Percentiles rank a stretch among this genome's conserved stretches.
Conservation (phyloP, 2,329 filamentous ascomycete genomes). For the Aspergillus jensenii region DNA sequence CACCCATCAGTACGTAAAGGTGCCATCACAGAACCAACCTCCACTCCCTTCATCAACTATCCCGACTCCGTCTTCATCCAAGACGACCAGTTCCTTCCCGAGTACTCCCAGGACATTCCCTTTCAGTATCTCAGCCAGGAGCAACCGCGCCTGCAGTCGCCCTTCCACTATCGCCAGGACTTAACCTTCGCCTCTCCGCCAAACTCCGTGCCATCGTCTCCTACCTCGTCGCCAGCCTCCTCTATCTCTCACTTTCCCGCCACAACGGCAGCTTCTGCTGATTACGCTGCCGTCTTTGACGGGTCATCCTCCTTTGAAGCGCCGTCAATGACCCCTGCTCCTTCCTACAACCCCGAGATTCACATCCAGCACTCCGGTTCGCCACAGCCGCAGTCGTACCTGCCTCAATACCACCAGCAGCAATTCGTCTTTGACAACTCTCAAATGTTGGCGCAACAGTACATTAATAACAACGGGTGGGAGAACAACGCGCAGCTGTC, state of each 20-base stretch:
- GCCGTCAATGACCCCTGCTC: conserved; percentile 41
- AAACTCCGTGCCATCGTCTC: conserved; percentile 38
- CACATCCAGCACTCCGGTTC: conserved; percentile 34
- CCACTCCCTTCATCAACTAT: conserved; percentile 24
- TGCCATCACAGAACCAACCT: conserved; percentile 40
- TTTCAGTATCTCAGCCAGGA: conserved; percentile 26
- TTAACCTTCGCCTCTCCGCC: conserved; percentile 36
- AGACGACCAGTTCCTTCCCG: conserved; percentile 38
- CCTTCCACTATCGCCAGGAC: conserved; percentile 33
- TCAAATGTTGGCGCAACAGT: conserved; percentile 44
- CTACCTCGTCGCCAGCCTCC: conserved; percentile 34
- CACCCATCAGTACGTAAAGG: conserved; percentile 42
- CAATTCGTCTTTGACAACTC: conserved; percentile 26
- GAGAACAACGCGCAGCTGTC: conserved; percentile 37
- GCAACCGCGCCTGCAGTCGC: conserved; percentile 30
- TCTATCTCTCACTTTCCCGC: conserved; percentile 32
- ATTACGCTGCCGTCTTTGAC: conserved; percentile 28
- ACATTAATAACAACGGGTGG: conserved; percentile 37
- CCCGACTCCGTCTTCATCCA: conserved; percentile 37
- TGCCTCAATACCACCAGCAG: conserved; percentile 31
- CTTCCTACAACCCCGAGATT: conserved; percentile 40
- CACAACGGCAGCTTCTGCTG: conserved; percentile 24
- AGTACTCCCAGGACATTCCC: conserved; percentile 28
- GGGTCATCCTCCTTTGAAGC: conserved; percentile 32
- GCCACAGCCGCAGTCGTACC: conserved; percentile 31